A percentile compares a stretch with the other conserved stretches of the same genome.
phyloP scores from a whole-genome alignment of 257 asterid species.

The Solanum piurae region DNA sequence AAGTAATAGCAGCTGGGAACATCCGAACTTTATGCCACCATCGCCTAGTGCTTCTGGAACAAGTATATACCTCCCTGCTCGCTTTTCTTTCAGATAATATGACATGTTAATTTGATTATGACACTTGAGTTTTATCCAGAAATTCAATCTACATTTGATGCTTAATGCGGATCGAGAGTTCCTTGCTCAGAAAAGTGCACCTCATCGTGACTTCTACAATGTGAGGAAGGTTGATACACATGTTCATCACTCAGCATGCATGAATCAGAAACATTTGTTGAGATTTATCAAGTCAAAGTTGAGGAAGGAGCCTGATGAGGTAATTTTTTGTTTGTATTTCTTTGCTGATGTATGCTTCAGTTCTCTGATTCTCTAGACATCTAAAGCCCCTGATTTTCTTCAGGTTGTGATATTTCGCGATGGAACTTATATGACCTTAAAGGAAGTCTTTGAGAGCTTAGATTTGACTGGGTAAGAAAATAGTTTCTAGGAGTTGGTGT shows the following conservation, averaged over 20 bases:
- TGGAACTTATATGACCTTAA: conserved; percentile 83
- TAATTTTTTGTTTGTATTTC: conserved; percentile 9
- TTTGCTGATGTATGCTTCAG: neutral
- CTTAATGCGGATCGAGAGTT: conserved; percentile 97
- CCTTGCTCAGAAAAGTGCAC: conserved; percentile 98
- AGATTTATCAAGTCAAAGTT: conserved; percentile 89
- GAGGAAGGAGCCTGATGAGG: conserved; percentile 99
- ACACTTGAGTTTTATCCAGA: conserved; percentile 30
- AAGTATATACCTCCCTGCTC: conserved; percentile 28
- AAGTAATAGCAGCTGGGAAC: conserved; percentile 92
- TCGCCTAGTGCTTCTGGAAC: conserved; percentile 88
- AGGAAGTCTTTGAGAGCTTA: conserved; percentile 92
- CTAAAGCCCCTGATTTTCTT: neutral
- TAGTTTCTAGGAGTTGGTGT: conserved; percentile 5
- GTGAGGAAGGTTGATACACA: conserved; percentile 98
- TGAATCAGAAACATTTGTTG: conserved; percentile 96
- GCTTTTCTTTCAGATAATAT: neutral
- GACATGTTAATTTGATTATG: neutral
- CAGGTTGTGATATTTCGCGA: conserved; percentile 95
- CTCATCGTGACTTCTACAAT: conserved; percentile 95
- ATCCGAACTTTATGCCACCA: conserved; percentile 88
- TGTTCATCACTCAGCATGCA: conserved; percentile 99
- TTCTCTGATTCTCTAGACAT: conserved; percentile 1
- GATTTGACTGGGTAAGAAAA: conserved; percentile 74
- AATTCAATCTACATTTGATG: conserved; percentile 98